Percentiles rank a stretch among this genome's conserved stretches.
These are phyloP conservation scores for Russula brevipes DNA, from an alignment of 768 basidiomycete genomes.

Conservation along the genomic window DNA sequence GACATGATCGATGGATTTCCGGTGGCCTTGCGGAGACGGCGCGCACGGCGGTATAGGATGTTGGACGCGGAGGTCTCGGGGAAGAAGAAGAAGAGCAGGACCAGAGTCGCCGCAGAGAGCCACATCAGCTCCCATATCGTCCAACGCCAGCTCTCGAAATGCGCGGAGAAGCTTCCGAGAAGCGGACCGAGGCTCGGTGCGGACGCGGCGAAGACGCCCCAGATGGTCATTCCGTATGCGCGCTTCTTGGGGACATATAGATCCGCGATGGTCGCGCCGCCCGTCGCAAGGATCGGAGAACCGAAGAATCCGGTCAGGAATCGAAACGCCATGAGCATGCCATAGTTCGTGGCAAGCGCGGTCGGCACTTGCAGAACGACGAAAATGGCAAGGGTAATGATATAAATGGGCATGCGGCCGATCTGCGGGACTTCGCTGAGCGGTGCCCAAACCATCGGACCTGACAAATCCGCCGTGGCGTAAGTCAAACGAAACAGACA, in stretches of 20 bases:
- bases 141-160: conserved; percentile 34
- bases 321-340: conserved; percentile 33
- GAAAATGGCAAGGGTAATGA: conserved; percentile 32
- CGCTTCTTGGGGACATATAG: conserved; percentile 28
- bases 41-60: conserved; percentile 33
- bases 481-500: neutral
- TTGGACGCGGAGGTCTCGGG: conserved; percentile 33
- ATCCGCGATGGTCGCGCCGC: conserved; percentile 31
- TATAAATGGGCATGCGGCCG: conserved; percentile 34
- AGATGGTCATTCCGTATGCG: conserved; percentile 30
- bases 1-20: conserved; percentile 30
- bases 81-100: conserved; percentile 31
- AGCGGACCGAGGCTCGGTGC: conserved; percentile 34
- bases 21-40: conserved; percentile 31
- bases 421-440: conserved; percentile 34
- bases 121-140: conserved; percentile 35
- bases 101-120: conserved; percentile 30
- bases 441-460: conserved; percentile 32
- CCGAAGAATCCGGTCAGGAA: conserved; percentile 36
- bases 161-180: conserved; percentile 34
- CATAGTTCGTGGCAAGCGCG: conserved; percentile 32
- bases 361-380: conserved; percentile 35
- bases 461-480: conserved; percentile 7
- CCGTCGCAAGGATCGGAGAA: conserved; percentile 34
- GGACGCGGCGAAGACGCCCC: conserved; percentile 30